phyloP scores from a whole-genome alignment of 78 protist genomes.

The Bodo saltans region DNA sequence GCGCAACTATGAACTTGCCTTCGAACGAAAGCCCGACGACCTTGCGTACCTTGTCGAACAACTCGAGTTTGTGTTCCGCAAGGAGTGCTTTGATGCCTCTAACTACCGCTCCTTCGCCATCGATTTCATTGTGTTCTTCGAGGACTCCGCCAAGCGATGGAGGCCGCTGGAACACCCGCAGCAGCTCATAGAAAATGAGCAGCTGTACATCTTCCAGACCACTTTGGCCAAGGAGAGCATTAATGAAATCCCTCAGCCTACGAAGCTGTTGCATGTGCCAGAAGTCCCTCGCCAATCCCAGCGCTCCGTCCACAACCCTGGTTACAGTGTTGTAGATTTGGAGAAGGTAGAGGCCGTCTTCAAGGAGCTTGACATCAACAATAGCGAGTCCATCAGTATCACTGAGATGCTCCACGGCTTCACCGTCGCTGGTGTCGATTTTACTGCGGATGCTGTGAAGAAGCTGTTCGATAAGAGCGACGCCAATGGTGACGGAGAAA shows the following conservation, averaged over 20 bases:
- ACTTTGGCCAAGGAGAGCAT: background rate
- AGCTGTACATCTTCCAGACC: background rate
- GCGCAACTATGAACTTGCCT: background rate
- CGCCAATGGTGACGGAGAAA: background rate
- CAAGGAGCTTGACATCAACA: background rate
- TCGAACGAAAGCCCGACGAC: background rate
- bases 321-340: background rate
- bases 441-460: background rate
- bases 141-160: background rate
- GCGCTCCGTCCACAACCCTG: background rate
- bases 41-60: background rate
- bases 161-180: background rate
- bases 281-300: background rate
- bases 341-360: background rate
- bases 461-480: background rate
- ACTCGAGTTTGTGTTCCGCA: background rate
- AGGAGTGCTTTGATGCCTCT: background rate
- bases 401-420: background rate
- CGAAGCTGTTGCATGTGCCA: background rate
- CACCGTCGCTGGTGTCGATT: background rate
- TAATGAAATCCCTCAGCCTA: background rate
- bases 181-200: background rate
- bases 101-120: background rate
- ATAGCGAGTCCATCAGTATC: background rate
- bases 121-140: background rate